phyloP scores from a whole-genome alignment of 345 rosid species.

The Durio zibethinus region DNA sequence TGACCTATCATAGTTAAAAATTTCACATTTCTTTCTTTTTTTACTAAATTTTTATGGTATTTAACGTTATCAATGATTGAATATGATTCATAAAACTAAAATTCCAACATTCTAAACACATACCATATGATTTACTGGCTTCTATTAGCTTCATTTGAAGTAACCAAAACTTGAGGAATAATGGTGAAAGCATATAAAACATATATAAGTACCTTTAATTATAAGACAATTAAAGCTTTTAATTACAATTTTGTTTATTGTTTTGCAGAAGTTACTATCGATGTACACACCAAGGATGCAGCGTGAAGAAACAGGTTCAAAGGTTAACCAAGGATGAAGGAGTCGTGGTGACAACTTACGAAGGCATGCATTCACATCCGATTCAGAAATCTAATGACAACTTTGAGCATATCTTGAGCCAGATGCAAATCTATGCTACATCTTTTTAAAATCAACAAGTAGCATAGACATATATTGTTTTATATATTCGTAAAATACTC shows the following conservation, averaged over 20 bases:
- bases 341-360: slow-evolving; percentile 83
- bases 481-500: neutral
- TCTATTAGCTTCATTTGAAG: neutral
- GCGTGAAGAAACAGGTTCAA: slow-evolving; percentile 95
- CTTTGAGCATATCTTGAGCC: slow-evolving; percentile 83
- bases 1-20: too few species aligned
- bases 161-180: too few species aligned
- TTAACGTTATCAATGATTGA: too few species aligned
- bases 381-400: slow-evolving; percentile 71
- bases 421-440: slow-evolving; percentile 71
- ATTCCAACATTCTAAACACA: too few species aligned
- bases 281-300: slow-evolving; percentile 85
- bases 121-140: too few species aligned
- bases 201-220: too few species aligned
- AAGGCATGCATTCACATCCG: slow-evolving; percentile 83
- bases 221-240: neutral
- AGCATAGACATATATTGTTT: too few species aligned
- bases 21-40: too few species aligned
- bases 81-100: too few species aligned
- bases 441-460: slow-evolving; percentile 20
- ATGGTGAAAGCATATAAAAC: neutral
- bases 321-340: slow-evolving; percentile 82
- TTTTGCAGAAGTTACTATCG: slow-evolving; percentile 77
- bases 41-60: too few species aligned
- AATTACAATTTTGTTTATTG: neutral